Evolutionary conservation across 108 stramenopile genomes (phyloP).

Genomic region (Stephanodiscus triporus): DNA sequence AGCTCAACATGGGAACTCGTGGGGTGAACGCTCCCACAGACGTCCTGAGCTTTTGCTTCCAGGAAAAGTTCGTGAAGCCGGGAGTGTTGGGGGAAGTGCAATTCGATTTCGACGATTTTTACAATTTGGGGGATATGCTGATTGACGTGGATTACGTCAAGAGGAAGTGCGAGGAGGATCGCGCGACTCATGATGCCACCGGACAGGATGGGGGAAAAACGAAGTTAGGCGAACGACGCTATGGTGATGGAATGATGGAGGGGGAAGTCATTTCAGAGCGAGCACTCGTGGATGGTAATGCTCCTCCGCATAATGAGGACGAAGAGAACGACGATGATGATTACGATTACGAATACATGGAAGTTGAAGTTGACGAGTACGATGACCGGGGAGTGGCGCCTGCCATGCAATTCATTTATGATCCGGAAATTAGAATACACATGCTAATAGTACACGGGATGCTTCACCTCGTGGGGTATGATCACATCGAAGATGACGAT

Average conservation of each 20-base stretch:
- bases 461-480: constrained; percentile 94
- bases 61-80: constrained; percentile 52
- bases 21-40: constrained; percentile 79
- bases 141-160: constrained; percentile 89
- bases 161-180: constrained; percentile 66
- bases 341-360: constrained; percentile 44
- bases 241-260: constrained; percentile 45
- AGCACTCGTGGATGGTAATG: not conserved
- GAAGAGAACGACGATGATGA: constrained; percentile 45
- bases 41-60: constrained; percentile 87
- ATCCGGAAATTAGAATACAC: constrained; percentile 84
- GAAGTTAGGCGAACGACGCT: not conserved
- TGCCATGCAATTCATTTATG: constrained; percentile 78
- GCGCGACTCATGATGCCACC: constrained; percentile 29
- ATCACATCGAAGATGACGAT: constrained; percentile 94
- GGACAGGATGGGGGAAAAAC: constrained; percentile 18
- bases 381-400: constrained; percentile 90
- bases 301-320: constrained; percentile 19
- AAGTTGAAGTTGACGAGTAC: constrained; percentile 60
- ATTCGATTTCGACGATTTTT: constrained; percentile 77
- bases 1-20: constrained; percentile 71
- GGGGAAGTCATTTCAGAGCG: constrained; percentile 39
- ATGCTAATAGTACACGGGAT: constrained; percentile 95
- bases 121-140: constrained; percentile 91
- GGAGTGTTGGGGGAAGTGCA: constrained; percentile 69